These are phyloP conservation scores for Aristolochia contorta DNA, from an alignment of 164 flowering plant species.

Conservation along the genomic window DNA sequence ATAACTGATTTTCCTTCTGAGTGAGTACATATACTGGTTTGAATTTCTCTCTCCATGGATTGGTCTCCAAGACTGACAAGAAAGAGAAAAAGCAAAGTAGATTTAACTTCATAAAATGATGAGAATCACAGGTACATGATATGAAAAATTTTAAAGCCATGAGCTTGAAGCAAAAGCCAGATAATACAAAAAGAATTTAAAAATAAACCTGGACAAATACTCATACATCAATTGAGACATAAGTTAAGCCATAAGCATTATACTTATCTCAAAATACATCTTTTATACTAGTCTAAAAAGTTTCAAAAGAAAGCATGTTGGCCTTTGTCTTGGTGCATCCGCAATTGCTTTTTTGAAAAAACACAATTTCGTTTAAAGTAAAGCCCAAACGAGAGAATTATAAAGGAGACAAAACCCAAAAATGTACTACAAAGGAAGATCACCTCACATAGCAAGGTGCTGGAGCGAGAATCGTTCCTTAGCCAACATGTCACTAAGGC, in stretches of 20 bases:
- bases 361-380: too few species aligned
- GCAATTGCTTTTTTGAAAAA: too few species aligned
- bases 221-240: not conserved
- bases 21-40: constrained; percentile 94
- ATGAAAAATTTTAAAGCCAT: not conserved
- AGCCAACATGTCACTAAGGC: too few species aligned
- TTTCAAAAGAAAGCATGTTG: too few species aligned
- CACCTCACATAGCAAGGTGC: too few species aligned
- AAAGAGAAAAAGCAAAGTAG: constrained; percentile 1
- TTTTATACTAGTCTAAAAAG: not conserved
- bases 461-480: too few species aligned
- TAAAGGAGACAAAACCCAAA: too few species aligned
- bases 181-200: not conserved
- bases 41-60: constrained; percentile 85
- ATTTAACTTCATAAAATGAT: not conserved
- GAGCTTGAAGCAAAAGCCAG: not conserved
- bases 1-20: constrained; percentile 73
- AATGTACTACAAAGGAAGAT: too few species aligned
- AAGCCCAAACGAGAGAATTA: too few species aligned
- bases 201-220: not conserved
- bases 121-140: not conserved
- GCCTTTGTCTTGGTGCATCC: too few species aligned
- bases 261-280: too few species aligned
- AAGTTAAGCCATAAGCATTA: not conserved
- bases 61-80: constrained; percentile 67